phyloP scores from a whole-genome alignment of 2,329 filamentous ascomycete genomes.

The Verticillium nonalfalfae region DNA sequence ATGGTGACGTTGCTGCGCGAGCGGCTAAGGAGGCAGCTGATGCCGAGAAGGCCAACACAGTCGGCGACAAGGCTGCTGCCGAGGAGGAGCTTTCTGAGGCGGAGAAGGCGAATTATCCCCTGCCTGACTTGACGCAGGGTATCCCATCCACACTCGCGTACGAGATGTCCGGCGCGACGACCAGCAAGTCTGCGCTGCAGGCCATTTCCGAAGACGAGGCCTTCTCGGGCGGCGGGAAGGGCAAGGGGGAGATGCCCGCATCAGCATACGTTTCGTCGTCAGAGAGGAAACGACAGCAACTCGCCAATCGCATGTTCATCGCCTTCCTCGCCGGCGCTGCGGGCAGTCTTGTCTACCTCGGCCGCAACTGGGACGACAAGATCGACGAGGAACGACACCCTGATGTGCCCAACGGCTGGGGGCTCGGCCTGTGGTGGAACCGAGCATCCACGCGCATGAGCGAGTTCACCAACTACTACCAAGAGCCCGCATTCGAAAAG shows the following conservation, averaged over 20 bases:
- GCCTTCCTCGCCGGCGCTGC: constrained; percentile 49
- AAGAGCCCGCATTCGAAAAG: constrained; percentile 91
- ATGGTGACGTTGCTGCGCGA: constrained; percentile 7
- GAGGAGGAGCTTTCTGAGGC: constrained; percentile 12
- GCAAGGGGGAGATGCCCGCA: constrained; percentile 61
- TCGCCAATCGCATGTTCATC: constrained; percentile 70
- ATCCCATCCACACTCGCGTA: constrained; percentile 86
- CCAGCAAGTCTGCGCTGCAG: constrained; percentile 15
- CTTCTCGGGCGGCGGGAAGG: constrained; percentile 39
- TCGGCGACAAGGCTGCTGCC: constrained; percentile 11
- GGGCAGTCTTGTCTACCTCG: constrained; percentile 65
- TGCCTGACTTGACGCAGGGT: constrained; percentile 89
- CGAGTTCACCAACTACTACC: constrained; percentile 84
- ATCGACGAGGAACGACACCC: constrained; percentile 65
- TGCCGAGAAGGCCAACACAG: constrained; percentile 3
- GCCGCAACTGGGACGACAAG: constrained; percentile 81
- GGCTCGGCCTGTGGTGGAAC: constrained; percentile 67
- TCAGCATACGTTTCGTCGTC: constrained; percentile 86
- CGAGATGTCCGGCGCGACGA: constrained; percentile 47
- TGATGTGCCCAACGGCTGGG: constrained; percentile 77
- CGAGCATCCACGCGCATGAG: constrained; percentile 69
- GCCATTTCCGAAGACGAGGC: constrained; percentile 20
- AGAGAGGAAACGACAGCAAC: constrained; percentile 70
- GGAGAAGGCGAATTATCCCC: constrained; percentile 42
- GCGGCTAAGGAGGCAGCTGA: constrained; percentile 5